Percentiles rank a stretch among this genome's conserved stretches.
These are phyloP conservation scores for Tylopilus orsonianus DNA, from an alignment of 1,284 basidiomycete genomes.

Conservation along the genomic window DNA sequence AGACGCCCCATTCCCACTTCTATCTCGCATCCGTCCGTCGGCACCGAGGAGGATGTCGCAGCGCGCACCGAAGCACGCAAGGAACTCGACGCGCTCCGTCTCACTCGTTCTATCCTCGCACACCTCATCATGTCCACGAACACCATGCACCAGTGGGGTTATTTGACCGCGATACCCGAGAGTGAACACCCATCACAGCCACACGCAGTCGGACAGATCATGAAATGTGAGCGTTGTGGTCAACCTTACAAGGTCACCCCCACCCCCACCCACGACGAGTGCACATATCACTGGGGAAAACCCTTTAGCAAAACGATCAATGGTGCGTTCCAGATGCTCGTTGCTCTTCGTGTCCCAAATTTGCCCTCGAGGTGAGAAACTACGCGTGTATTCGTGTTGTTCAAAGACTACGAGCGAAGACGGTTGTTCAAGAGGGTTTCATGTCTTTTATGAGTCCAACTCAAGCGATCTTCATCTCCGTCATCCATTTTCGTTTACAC, in stretches of 20 bases:
- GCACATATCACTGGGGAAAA: constrained; percentile 83
- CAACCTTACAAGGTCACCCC: constrained; percentile 67
- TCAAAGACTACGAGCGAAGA: constrained; percentile 53
- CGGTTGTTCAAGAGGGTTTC: constrained; percentile 67
- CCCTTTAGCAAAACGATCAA: constrained; percentile 55
- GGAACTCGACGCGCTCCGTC: constrained; percentile 52
- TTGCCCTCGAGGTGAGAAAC: constrained; percentile 55
- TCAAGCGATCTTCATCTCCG: constrained; percentile 71
- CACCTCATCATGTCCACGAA: constrained; percentile 58
- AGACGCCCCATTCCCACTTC: constrained; percentile 64
- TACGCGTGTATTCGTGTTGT: constrained; percentile 68
- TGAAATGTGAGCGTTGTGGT: constrained; percentile 78
- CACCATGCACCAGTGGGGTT: constrained; percentile 67
- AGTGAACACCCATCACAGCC: constrained; percentile 62
- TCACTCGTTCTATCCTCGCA: constrained; percentile 57
- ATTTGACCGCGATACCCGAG: constrained; percentile 66
- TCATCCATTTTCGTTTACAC: constrained; percentile 65
- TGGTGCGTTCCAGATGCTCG: constrained; percentile 42
- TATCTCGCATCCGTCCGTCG: constrained; percentile 71
- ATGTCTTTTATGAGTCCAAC: constrained; percentile 78
- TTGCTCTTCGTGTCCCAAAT: constrained; percentile 8
- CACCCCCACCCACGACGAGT: constrained; percentile 60
- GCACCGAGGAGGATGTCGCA: constrained; percentile 71
- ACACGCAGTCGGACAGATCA: constrained; percentile 62
- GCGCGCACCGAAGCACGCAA: constrained; percentile 60